Conservation (phyloP, 495 filamentous ascomycete genomes). For the Penicillium nucicola region DNA sequence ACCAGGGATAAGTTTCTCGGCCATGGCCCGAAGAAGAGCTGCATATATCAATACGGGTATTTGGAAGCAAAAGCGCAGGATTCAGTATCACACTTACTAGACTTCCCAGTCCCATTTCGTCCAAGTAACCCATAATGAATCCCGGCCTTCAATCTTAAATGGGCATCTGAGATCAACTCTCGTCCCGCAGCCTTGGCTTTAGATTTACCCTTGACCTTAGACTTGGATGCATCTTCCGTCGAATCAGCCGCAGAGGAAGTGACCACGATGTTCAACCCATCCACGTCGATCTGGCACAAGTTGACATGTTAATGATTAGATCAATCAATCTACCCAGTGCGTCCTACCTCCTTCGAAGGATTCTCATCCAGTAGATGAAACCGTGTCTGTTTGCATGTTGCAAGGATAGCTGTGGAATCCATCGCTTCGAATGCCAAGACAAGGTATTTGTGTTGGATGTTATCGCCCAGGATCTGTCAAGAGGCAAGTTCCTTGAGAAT, state of each 20-base stretch:
- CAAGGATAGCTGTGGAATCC: constrained; percentile 32
- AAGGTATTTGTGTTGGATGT: not conserved
- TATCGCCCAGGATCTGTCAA: not conserved
- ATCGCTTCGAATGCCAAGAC: not conserved
- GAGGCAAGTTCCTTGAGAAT: too few species aligned
- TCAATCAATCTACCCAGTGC: not conserved
- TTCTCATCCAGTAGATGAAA: constrained; percentile 44
- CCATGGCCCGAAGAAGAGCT: constrained; percentile 72
- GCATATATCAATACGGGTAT: not conserved
- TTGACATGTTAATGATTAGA: not conserved
- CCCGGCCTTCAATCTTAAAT: constrained; percentile 66
- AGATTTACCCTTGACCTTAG: constrained; percentile 50
- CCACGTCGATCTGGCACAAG: constrained; percentile 57
- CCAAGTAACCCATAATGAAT: constrained; percentile 72
- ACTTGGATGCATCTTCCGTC: constrained; percentile 29
- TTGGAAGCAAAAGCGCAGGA: too few species aligned
- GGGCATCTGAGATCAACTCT: constrained; percentile 67
- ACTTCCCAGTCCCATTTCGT: constrained; percentile 78
- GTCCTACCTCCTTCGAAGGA: constrained; percentile 36
- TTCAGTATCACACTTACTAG: constrained; percentile 59
- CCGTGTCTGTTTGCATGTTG: constrained; percentile 46
- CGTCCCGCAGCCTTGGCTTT: constrained; percentile 50
- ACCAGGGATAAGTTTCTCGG: constrained; percentile 74
- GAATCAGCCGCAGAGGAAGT: constrained; percentile 32
- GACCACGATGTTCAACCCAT: constrained; percentile 62